A percentile compares a stretch with the other conserved stretches of the same genome.
Conservation (phyloP, 1,284 basidiomycete species). For the Ustilago xerochloae region DNA sequence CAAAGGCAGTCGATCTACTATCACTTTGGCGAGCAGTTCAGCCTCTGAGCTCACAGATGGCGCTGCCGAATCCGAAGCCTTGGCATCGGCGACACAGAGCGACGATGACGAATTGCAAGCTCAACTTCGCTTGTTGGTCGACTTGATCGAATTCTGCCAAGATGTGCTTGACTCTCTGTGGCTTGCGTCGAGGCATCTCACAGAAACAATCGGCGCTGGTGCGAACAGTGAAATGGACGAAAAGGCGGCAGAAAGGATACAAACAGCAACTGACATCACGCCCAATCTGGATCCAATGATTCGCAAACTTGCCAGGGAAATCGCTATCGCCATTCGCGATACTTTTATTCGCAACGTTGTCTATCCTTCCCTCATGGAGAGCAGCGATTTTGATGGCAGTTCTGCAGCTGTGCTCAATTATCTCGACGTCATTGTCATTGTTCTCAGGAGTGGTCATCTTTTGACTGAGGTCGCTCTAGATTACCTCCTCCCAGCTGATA, state of each 20-base stretch:
- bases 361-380: constrained; percentile 92
- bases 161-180: constrained; percentile 73
- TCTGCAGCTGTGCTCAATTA: constrained; percentile 97
- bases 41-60: constrained; percentile 5
- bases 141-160: constrained; percentile 89
- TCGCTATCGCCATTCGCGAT: constrained; percentile 75
- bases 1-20: constrained; percentile 5
- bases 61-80: constrained; percentile 9
- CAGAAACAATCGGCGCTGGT: no score
- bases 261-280: neutral
- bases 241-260: neutral
- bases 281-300: constrained; percentile 31
- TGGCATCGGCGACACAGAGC: constrained; percentile 68
- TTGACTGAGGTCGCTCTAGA: constrained; percentile 56
- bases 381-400: constrained; percentile 89
- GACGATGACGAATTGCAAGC: constrained; percentile 77
- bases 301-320: constrained; percentile 36
- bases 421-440: constrained; percentile 74
- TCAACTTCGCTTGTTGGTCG: constrained; percentile 87
- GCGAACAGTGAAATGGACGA: constrained; percentile 6
- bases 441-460: constrained; percentile 52
- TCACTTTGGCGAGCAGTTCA: constrained; percentile 42
- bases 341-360: constrained; percentile 92
- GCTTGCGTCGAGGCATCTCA: constrained; percentile 27
- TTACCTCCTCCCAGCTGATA: constrained; percentile 31